phyloP scores from a whole-genome alignment of 208 protist genomes.

The Leishmania arabica region DNA sequence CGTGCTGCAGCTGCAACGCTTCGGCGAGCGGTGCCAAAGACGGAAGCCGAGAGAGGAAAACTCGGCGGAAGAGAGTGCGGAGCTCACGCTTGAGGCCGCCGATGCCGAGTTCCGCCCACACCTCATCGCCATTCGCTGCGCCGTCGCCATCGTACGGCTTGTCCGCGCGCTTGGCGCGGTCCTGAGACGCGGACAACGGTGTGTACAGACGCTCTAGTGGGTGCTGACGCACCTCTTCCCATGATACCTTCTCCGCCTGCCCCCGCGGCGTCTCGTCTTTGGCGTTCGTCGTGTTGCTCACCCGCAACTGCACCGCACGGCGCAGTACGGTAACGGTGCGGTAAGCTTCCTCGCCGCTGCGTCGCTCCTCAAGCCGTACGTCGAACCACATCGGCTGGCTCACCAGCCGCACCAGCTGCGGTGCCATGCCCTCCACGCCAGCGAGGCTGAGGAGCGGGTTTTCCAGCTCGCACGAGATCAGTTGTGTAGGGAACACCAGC shows the following conservation, averaged over 20 bases:
- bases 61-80: constrained; percentile 96
- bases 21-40: constrained; percentile 60
- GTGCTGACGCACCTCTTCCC: constrained; percentile 29
- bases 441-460: constrained; percentile 38
- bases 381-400: constrained; percentile 25
- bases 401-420: constrained; percentile 19
- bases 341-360: constrained; percentile 7
- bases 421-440: constrained; percentile 5
- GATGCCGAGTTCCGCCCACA: constrained; percentile 90
- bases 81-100: constrained; percentile 97
- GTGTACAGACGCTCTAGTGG: constrained; percentile 62
- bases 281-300: constrained; percentile 11
- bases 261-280: constrained; percentile 8
- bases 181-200: not conserved
- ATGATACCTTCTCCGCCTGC: constrained; percentile 10
- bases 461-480: constrained; percentile 61
- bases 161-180: not conserved
- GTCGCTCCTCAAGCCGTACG: constrained; percentile 23
- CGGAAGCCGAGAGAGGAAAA: constrained; percentile 97
- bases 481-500: constrained; percentile 56
- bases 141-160: constrained; percentile 8
- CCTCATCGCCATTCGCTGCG: constrained; percentile 23
- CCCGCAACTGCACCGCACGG: constrained; percentile 54
- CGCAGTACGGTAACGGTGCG: constrained; percentile 36
- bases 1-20: constrained; percentile 95